phyloP scores from a whole-genome alignment of 371 early-diverging fungal genomes.

The Mortierella sp. region DNA sequence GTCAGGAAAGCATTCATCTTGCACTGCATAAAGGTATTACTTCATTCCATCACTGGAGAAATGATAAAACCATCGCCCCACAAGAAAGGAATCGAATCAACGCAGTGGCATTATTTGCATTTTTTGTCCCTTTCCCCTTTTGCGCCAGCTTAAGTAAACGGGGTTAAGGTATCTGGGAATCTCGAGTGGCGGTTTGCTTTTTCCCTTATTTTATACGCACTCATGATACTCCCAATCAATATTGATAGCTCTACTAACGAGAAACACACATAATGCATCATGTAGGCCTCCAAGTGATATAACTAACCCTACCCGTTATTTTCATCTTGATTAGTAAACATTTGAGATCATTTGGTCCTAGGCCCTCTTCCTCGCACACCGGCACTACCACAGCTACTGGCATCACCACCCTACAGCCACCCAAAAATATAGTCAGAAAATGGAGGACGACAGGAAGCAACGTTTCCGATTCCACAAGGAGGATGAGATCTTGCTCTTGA shows the following conservation, averaged over 20 bases:
- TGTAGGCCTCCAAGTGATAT: not conserved
- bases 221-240: not conserved
- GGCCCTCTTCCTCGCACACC: not conserved
- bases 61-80: not conserved
- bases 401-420: not conserved
- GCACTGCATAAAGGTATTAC: not conserved
- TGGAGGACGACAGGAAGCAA: slow-evolving; percentile 41
- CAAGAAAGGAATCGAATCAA: not conserved
- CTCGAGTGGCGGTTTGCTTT: not conserved
- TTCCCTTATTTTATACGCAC: not conserved
- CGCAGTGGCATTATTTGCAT: not conserved
- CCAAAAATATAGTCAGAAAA: slow-evolving; percentile 15
- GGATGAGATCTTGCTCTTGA: slow-evolving; percentile 44
- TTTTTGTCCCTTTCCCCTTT: not conserved
- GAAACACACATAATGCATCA: not conserved
- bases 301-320: not conserved
- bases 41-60: not conserved
- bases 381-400: not conserved
- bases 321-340: not conserved
- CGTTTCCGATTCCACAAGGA: slow-evolving; percentile 54
- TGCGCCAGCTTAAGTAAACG: not conserved
- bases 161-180: slow-evolving; percentile 2
- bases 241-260: not conserved
- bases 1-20: not conserved
- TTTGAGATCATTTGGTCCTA: not conserved